phyloP scores from a whole-genome alignment of 1,139 yeast species.

The Trichomonascaceae sp. region DNA sequence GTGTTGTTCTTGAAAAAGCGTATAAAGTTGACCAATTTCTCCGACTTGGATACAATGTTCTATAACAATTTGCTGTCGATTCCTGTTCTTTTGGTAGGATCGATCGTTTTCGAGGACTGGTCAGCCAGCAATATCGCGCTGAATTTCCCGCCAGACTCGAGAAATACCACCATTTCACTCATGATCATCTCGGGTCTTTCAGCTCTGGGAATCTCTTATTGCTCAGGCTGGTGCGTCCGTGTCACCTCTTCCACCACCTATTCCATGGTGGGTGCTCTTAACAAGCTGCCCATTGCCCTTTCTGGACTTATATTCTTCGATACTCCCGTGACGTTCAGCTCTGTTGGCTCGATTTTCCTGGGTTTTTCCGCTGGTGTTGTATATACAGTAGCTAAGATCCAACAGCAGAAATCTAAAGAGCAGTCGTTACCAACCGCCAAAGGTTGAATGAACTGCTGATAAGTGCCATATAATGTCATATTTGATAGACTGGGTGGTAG shows the following conservation, averaged over 20 bases:
- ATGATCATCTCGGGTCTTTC: conserved; percentile 92
- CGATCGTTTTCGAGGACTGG: conserved; percentile 89
- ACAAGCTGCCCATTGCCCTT: conserved; percentile 94
- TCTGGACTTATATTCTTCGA: conserved; percentile 91
- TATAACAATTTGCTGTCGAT: conserved; percentile 90
- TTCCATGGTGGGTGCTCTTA: conserved; percentile 98
- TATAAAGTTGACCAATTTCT: conserved; percentile 92
- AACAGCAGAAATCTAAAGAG: conserved; percentile 51
- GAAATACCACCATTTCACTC: conserved; percentile 63
- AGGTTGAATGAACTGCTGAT: neutral
- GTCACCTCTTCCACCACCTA: conserved; percentile 97
- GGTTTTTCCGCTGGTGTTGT: conserved; percentile 95
- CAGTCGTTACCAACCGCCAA: conserved; percentile 31
- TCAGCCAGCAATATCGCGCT: conserved; percentile 61
- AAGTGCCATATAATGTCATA: neutral
- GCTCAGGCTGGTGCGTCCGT: conserved; percentile 99
- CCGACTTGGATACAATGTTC: conserved; percentile 97
- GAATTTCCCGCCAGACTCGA: conserved; percentile 72
- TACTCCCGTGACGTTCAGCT: conserved; percentile 89
- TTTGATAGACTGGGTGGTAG: neutral
- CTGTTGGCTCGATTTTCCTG: conserved; percentile 80
- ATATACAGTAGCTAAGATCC: conserved; percentile 85
- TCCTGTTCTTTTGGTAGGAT: conserved; percentile 73
- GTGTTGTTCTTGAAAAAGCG: conserved; percentile 95
- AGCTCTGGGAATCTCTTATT: conserved; percentile 93